These are phyloP conservation scores for Penicillium thymicola DNA, from an alignment of 2,329 filamentous ascomycete genomes.

Conservation along the genomic window DNA sequence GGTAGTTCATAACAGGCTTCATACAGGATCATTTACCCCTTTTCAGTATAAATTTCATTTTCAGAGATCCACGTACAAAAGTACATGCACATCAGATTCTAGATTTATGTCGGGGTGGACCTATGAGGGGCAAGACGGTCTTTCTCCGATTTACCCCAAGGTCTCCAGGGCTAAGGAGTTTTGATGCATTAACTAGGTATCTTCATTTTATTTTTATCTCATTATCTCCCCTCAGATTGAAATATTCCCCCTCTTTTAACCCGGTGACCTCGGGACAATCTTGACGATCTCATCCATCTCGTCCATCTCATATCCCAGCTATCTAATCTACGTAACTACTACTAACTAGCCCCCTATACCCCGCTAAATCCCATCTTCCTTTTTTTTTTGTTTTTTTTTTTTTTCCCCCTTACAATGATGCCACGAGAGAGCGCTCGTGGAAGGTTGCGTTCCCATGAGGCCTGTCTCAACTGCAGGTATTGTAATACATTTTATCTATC, in stretches of 20 bases:
- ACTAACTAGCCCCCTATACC: background rate
- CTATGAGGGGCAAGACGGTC: background rate
- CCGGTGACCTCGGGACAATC: background rate
- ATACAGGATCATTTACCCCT: conserved; percentile 10
- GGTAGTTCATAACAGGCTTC: background rate
- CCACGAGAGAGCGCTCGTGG: conserved; percentile 30
- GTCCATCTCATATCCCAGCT: background rate
- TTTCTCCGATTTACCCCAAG: background rate
- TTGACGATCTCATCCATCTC: background rate
- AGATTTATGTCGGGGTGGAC: background rate
- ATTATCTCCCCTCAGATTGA: background rate
- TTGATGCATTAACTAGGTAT: too few relatives aligned
- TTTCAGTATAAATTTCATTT: conserved; percentile 6
- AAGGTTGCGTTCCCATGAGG: conserved; percentile 34
- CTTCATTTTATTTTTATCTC: background rate
- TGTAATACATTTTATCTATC: conserved; percentile 4
- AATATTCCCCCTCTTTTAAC: background rate
- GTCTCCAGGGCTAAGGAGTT: too few relatives aligned
- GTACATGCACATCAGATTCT: background rate
- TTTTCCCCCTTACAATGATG: conserved; percentile 18
- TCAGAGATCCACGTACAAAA: background rate
- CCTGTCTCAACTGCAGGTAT: conserved; percentile 49
- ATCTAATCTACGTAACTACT: background rate
- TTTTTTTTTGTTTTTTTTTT: background rate
- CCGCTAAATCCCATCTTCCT: background rate